Conservation (phyloP, 1,284 basidiomycete genomes). For the Singerocomus inundabilis region DNA sequence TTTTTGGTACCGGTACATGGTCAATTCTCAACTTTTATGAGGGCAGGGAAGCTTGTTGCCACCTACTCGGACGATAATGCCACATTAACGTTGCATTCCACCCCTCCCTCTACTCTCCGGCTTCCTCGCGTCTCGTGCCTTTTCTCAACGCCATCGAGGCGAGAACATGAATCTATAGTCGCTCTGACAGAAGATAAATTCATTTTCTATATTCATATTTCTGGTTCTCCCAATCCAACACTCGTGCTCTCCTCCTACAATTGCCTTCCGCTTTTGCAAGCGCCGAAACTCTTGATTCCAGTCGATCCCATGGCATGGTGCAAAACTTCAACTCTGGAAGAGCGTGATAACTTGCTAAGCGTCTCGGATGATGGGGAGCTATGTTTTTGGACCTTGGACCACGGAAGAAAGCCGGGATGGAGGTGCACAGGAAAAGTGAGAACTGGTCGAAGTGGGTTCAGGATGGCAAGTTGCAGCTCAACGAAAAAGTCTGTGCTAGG, state of each 20-base stretch:
- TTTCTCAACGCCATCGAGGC: conserved; percentile 60
- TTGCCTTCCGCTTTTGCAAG: conserved; percentile 47
- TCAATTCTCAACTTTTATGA: conserved; percentile 3
- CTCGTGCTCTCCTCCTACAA: conserved; percentile 45
- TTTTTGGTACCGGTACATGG: conserved; percentile 10
- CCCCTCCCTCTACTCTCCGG: conserved; percentile 43
- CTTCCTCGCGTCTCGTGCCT: conserved; percentile 56
- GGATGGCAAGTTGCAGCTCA: conserved; percentile 79
- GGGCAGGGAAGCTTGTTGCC: conserved; percentile 34
- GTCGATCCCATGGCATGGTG: conserved; percentile 93
- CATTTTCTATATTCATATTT: conserved; percentile 51
- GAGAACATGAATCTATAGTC: conserved; percentile 52
- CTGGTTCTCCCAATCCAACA: conserved; percentile 31
- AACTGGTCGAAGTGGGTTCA: conserved; percentile 65
- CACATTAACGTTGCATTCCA: conserved; percentile 49
- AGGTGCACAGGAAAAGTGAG: conserved; percentile 70
- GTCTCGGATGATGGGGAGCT: conserved; percentile 72
- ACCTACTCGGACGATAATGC: conserved; percentile 41
- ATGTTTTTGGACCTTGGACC: conserved; percentile 78
- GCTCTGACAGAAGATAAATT: conserved; percentile 56
- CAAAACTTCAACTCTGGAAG: conserved; percentile 39
- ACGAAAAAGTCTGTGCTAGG: conserved; percentile 85
- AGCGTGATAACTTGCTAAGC: conserved; percentile 76
- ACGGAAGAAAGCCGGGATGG: conserved; percentile 47
- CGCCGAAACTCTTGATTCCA: conserved; percentile 62